Percentiles rank a stretch among this genome's conserved stretches.
Evolutionary conservation across 257 asterid species (phyloP).

Genomic region (Scutellaria galericulata): DNA sequence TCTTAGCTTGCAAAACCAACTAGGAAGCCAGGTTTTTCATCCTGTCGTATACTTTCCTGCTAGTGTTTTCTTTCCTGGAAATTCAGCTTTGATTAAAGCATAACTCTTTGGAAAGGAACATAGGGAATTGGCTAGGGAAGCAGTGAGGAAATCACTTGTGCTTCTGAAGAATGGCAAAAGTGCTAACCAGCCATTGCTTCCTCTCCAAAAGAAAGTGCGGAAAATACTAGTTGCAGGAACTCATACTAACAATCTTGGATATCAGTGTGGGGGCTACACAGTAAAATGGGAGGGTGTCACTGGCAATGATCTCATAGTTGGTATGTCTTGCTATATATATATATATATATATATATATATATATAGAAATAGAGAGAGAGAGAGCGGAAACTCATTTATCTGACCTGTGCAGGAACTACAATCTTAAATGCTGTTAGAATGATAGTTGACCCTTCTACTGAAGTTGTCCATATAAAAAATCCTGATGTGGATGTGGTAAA

Average conservation of each 20-base stretch:
- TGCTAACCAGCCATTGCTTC: conserved; percentile 58
- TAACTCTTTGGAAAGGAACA: conserved; percentile 59
- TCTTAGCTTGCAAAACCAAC: conserved; percentile 53
- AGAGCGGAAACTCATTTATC: not conserved
- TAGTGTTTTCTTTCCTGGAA: too few species aligned
- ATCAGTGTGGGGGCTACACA: conserved; percentile 96
- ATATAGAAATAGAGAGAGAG: too few species aligned
- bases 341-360: too few species aligned
- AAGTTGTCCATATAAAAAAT: conserved; percentile 58
- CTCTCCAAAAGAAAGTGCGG: conserved; percentile 72
- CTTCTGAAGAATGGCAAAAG: conserved; percentile 73
- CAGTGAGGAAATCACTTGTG: conserved; percentile 84
- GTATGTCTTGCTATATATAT: conserved; percentile 41
- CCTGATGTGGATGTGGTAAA: conserved; percentile 56
- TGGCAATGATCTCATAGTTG: conserved; percentile 70
- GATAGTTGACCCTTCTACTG: conserved; percentile 74
- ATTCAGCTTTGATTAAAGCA: too few species aligned
- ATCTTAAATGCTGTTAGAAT: conserved; percentile 67
- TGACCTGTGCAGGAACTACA: conserved; percentile 65
- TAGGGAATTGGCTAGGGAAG: conserved; percentile 89
- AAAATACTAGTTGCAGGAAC: conserved; percentile 77
- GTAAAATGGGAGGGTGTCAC: conserved; percentile 78
- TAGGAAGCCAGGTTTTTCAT: conserved; percentile 53
- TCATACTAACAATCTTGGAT: conserved; percentile 85
- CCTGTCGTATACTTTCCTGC: too few species aligned